Base-by-base conservation (phyloP, 345 rosid genomes). In the Rubroshorea leprosula region DNA sequence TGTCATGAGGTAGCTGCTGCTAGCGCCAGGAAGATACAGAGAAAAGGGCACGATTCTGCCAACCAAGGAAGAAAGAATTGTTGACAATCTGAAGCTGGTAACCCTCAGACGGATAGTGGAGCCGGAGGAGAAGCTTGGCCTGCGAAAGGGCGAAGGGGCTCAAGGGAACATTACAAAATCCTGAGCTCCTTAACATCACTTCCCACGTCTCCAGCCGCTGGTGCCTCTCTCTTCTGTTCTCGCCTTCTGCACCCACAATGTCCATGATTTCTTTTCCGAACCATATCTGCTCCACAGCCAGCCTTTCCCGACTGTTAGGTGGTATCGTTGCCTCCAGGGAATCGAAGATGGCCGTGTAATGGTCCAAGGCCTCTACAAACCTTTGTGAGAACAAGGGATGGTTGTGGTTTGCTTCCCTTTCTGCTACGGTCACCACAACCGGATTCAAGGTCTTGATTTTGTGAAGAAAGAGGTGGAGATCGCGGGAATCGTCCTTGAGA, bases 51-150 rank as follows among this genome's bases (percentile, higher is more conserved):
- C 89, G 89, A 74, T 76, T 79, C 65, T 78, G 86, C 99, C 99
- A 93, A 26, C 96, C 93, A 17, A 93, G 76, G 72, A 80, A 83
- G 62, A 81, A 78, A 57, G 81, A 80, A 67, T 79, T 54, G 71
- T 75, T 80, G 55, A 71, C 78, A 63, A 80, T 72, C 68, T 78
- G 85, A 70, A 92, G 91, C 63, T 75, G 84, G 62, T 84, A 93
- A 63, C 99, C 99, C 66, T 89, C 99, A 1, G 89, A 84, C 18
- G 99, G 99, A 72, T 93, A 93, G 64, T 93, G 97, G 49, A 93
- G 96, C 66, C 96, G 76, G 21, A 93, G 68, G 14, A 93, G 82
- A 54, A 93, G 85, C 82, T 89, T 89, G 7, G 99, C 99, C 72
- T 93, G 99, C 12, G 99, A 85, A 10, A 80, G 62, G 24, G 96